Percentiles rank a stretch among this genome's conserved stretches.
These are phyloP conservation scores for Camellia oleifera DNA, from an alignment of 179 eudicot genomes.

Conservation along the genomic window DNA sequence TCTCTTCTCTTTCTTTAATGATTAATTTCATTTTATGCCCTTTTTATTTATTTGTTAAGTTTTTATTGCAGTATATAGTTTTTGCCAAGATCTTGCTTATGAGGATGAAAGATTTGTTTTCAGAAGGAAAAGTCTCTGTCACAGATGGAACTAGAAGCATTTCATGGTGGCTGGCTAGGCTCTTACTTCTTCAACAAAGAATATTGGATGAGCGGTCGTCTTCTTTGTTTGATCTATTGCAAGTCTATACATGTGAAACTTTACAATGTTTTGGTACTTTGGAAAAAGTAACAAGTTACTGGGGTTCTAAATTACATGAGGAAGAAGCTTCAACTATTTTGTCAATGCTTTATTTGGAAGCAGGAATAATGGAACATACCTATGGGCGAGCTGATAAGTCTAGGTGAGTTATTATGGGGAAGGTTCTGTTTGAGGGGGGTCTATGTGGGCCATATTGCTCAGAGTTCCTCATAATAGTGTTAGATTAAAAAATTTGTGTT, in stretches of 20 bases:
- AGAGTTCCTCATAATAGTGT: neutral
- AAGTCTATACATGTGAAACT: conserved; percentile 60
- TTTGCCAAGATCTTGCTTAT: conserved; percentile 74
- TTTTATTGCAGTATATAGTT: conserved; percentile 57
- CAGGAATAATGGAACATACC: conserved; percentile 62
- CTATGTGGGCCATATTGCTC: neutral
- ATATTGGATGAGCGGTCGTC: conserved; percentile 74
- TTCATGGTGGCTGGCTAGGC: conserved; percentile 83
- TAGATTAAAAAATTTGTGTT: neutral
- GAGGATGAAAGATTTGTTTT: conserved; percentile 55
- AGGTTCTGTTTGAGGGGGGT: neutral
- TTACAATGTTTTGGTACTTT: conserved; percentile 45
- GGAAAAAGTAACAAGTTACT: conserved; percentile 60
- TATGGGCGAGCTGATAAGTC: conserved; percentile 77
- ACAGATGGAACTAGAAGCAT: conserved; percentile 49
- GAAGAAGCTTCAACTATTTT: conserved; percentile 63
- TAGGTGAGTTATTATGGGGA: conserved; percentile 33
- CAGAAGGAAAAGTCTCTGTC: conserved; percentile 31
- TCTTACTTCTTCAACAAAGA: conserved; percentile 71
- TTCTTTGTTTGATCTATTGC: conserved; percentile 64
- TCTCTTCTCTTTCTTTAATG: conserved; percentile 4
- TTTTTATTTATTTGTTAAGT: neutral
- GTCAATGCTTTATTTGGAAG: conserved; percentile 69
- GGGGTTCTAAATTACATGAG: conserved; percentile 43
- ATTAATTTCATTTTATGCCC: neutral